A percentile compares a stretch with the other conserved stretches of the same genome.
Evolutionary conservation across 257 asterid genomes (phyloP).

Genomic region (Solanum tarijense): DNA sequence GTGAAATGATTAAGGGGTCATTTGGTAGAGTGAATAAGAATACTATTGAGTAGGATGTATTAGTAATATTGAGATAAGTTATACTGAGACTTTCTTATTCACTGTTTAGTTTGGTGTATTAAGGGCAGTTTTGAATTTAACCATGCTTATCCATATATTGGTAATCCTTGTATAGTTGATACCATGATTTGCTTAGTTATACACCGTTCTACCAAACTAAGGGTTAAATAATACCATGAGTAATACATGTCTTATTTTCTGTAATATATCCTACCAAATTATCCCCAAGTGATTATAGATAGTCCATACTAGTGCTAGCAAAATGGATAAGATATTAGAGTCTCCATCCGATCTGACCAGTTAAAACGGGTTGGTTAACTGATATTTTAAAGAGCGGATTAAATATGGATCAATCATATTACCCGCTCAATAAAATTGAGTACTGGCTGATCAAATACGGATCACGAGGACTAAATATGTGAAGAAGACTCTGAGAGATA

Average conservation of each 20-base stretch:
- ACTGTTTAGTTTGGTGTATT: not conserved
- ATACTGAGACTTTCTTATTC: not conserved
- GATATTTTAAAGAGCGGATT: not conserved
- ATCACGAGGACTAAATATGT: not conserved
- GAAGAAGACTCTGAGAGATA: not conserved
- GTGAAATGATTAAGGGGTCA: not conserved
- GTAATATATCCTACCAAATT: not conserved
- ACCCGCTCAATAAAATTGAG: not conserved
- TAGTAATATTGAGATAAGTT: not conserved
- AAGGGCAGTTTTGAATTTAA: not conserved
- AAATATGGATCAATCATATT: not conserved
- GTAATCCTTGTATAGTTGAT: not conserved
- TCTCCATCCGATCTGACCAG: not conserved
- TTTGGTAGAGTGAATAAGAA: not conserved
- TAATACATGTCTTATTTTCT: not conserved
- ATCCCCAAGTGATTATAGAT: not conserved
- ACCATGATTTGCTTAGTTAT: not conserved
- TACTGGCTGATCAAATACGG: not conserved
- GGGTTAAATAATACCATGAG: not conserved
- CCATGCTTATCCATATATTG: not conserved
- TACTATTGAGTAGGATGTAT: not conserved
- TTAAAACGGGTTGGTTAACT: not conserved
- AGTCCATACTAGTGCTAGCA: not conserved
- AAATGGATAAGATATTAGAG: not conserved
- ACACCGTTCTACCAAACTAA: not conserved